Evolutionary conservation across 257 asterid genomes (phyloP).

Genomic region (Thymus mandschuricus): DNA sequence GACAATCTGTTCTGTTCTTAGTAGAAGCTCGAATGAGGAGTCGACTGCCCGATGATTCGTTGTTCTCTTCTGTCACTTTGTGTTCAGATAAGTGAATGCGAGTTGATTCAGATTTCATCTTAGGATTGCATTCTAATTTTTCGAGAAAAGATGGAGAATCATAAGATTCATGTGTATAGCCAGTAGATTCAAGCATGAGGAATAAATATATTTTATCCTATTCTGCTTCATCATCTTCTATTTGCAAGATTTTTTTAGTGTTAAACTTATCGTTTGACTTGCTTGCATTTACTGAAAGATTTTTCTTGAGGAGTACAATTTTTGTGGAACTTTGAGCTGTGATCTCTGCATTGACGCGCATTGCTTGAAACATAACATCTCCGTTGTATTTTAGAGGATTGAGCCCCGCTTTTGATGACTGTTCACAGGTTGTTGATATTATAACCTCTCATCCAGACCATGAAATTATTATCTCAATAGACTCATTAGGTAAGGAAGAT

Average conservation of each 20-base stretch:
- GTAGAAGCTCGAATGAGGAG: constrained; percentile 15
- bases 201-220: background rate
- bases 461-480: constrained; percentile 71
- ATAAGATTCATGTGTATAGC: background rate
- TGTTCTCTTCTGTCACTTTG: background rate
- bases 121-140: background rate
- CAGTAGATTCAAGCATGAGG: background rate
- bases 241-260: background rate
- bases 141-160: background rate
- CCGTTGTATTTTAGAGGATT: constrained; percentile 28
- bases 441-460: constrained; percentile 78
- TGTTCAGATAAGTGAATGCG: background rate
- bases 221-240: background rate
- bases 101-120: background rate
- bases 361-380: background rate
- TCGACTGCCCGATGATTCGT: background rate
- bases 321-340: constrained; percentile 15
- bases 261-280: background rate
- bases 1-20: constrained; percentile 5
- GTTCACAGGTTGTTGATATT: constrained; percentile 68
- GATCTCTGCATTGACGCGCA: background rate
- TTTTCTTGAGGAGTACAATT: background rate
- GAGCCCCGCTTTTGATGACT: constrained; percentile 25
- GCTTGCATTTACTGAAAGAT: constrained; percentile 8
- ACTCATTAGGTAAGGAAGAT: constrained; percentile 90